These are phyloP conservation scores for Suaeda aralocaspica DNA, from an alignment of 148 eudicot species.

Conservation along the genomic window DNA sequence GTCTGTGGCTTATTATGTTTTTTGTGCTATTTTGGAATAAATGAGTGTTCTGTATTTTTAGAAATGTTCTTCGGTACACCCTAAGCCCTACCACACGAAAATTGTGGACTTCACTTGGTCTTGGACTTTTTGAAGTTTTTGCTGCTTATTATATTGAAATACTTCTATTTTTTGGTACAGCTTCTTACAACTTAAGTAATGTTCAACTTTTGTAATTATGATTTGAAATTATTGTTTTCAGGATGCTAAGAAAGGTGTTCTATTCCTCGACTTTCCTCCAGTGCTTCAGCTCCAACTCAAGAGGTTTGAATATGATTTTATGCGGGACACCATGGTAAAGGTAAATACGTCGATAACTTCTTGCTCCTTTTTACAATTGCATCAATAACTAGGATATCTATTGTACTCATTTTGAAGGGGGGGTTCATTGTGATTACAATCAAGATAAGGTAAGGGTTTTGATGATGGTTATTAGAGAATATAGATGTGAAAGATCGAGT, in stretches of 20 bases:
- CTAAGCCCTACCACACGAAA: neutral
- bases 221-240: slow-evolving; percentile 26
- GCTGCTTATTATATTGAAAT: neutral
- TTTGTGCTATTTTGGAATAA: no score
- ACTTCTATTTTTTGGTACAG: neutral
- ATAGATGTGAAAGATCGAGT: no score
- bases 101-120: neutral
- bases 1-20: neutral
- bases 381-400: no score
- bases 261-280: slow-evolving; percentile 88
- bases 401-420: no score
- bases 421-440: no score
- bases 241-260: slow-evolving; percentile 92
- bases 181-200: neutral
- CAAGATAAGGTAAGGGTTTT: no score
- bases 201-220: no score
- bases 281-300: slow-evolving; percentile 88
- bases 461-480: no score
- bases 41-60: neutral
- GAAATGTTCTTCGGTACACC: no score
- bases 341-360: slow-evolving; percentile 29
- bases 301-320: slow-evolving; percentile 85
- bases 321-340: slow-evolving; percentile 80
- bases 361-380: neutral
- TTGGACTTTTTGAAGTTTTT: no score